phyloP scores from a whole-genome alignment of 345 rosid species.

The Dimocarpus longan region DNA sequence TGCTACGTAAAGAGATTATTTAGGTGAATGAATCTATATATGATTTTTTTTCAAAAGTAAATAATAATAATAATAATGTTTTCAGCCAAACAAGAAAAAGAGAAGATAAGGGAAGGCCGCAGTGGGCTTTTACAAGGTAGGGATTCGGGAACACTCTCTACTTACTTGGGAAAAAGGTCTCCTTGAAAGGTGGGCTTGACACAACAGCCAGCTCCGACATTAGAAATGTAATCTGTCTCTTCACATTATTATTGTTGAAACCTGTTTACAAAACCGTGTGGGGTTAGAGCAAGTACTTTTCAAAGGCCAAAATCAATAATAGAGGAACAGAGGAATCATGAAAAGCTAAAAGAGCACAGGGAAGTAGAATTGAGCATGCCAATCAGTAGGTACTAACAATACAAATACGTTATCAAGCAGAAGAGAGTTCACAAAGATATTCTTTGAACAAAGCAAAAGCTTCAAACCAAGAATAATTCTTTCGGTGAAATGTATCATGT shows the following conservation, averaged over 20 bases:
- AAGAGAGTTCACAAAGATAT: neutral
- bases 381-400: neutral
- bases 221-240: neutral
- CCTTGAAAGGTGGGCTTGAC: constrained; percentile 6
- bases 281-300: constrained; percentile 9
- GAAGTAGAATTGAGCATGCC: constrained; percentile 14
- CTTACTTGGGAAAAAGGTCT: neutral
- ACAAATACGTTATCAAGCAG: neutral
- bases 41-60: neutral
- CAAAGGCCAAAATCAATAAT: neutral
- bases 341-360: neutral
- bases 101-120: too few relatives aligned
- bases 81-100: neutral
- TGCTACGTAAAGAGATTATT: neutral
- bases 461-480: neutral
- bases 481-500: neutral
- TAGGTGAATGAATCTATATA: constrained; percentile 8
- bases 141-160: neutral
- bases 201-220: neutral
- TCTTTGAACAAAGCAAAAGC: neutral
- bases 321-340: neutral
- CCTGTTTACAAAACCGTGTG: constrained; percentile 11
- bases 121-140: neutral
- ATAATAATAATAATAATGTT: neutral
- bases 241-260: neutral